Percentiles rank a stretch among this genome's conserved stretches.
These are phyloP conservation scores for Xylaria sp. DNA, from an alignment of 2,329 filamentous ascomycete species.

Conservation along the genomic window DNA sequence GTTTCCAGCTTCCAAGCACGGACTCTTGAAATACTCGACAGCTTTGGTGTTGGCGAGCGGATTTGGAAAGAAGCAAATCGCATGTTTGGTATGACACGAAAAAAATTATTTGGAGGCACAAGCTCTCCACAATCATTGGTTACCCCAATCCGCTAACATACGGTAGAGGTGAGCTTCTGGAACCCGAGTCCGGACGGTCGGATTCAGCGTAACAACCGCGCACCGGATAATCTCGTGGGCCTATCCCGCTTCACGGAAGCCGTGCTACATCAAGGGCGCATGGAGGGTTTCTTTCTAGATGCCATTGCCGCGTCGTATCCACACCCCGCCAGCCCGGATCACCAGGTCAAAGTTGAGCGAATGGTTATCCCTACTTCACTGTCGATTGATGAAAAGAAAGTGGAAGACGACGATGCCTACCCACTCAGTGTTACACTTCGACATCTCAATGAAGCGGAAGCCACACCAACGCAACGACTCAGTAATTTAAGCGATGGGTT, in stretches of 20 bases:
- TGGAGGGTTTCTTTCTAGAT: slow-evolving; percentile 68
- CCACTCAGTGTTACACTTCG: slow-evolving; percentile 67
- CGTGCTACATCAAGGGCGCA: slow-evolving; percentile 70
- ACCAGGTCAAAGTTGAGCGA: slow-evolving; percentile 61
- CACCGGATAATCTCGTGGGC: slow-evolving; percentile 62
- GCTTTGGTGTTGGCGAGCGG: slow-evolving; percentile 72
- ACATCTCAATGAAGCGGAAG: slow-evolving; percentile 65
- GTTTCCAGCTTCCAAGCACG: slow-evolving; percentile 64
- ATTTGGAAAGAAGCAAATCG: slow-evolving; percentile 74
- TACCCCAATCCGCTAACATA: slow-evolving; percentile 6
- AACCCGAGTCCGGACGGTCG: slow-evolving; percentile 69
- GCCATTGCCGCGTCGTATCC: slow-evolving; percentile 54
- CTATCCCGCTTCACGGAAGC: slow-evolving; percentile 67
- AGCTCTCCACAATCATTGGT: slow-evolving; percentile 5
- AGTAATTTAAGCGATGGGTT: slow-evolving; percentile 60
- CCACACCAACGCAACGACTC: slow-evolving; percentile 54
- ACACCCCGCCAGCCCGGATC: slow-evolving; percentile 32
- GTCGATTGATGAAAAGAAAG: slow-evolving; percentile 58
- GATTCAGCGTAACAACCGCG: slow-evolving; percentile 57
- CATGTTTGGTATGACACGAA: slow-evolving; percentile 64
- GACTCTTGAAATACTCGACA: slow-evolving; percentile 78
- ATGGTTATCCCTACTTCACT: slow-evolving; percentile 64
- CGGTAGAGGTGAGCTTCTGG: slow-evolving; percentile 56
- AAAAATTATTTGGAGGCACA: slow-evolving; percentile 1
- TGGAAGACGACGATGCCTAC: slow-evolving; percentile 61